These are phyloP conservation scores for Stellera chamaejasme DNA, from an alignment of 345 rosid species.

Conservation along the genomic window DNA sequence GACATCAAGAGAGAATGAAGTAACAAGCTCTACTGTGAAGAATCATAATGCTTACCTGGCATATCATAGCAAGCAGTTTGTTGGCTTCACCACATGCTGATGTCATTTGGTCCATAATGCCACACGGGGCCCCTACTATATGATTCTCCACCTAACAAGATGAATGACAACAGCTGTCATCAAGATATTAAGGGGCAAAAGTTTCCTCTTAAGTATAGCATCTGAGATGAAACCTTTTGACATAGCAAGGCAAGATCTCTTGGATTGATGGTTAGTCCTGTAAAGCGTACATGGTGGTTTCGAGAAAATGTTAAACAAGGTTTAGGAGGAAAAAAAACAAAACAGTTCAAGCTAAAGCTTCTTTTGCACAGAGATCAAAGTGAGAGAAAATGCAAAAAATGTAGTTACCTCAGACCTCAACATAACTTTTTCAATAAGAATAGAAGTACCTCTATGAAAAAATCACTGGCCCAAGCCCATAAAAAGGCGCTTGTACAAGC, in stretches of 20 bases:
- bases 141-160: slow-evolving; percentile 88
- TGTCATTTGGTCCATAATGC: slow-evolving; percentile 99
- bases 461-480: too few relatives aligned
- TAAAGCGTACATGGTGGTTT: slow-evolving; percentile 17
- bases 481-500: too few relatives aligned
- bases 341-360: too few relatives aligned
- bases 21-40: slow-evolving; percentile 7
- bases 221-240: slow-evolving; percentile 65
- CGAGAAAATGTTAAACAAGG: slow-evolving; percentile 1
- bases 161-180: slow-evolving; percentile 7
- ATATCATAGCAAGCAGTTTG: slow-evolving; percentile 95
- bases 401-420: too few relatives aligned
- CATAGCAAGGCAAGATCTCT: slow-evolving; percentile 92
- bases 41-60: slow-evolving; percentile 61
- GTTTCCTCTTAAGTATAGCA: background rate
- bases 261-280: slow-evolving; percentile 74
- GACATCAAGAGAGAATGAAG: slow-evolving; percentile 5
- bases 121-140: slow-evolving; percentile 99
- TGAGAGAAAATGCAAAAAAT: too few relatives aligned
- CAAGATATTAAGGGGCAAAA: slow-evolving; percentile 4
- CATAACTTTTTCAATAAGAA: too few relatives aligned
- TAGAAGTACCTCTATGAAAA: too few relatives aligned
- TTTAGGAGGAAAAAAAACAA: too few relatives aligned
- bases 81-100: slow-evolving; percentile 98
- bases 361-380: too few relatives aligned